Percentiles rank a stretch among this genome's conserved stretches.
Conservation (phyloP, 2,329 filamentous ascomycete genomes). For the Colletotrichum higginsianum region DNA sequence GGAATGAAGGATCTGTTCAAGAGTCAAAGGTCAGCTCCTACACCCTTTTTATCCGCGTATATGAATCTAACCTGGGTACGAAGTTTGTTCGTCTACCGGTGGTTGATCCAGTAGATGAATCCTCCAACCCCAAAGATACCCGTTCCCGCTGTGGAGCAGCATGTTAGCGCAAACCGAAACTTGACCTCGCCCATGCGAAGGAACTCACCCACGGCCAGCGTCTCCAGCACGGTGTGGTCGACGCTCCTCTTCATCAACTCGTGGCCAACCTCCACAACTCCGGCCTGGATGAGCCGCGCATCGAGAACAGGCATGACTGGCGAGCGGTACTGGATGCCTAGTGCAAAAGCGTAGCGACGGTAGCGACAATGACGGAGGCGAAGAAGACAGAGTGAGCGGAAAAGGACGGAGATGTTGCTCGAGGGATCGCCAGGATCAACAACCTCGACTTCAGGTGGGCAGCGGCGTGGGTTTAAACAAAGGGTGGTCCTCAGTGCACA, state of each 20-base stretch:
- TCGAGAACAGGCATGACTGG: conserved; percentile 36
- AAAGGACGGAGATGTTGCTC: conserved; percentile 7
- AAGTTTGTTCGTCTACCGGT: background rate
- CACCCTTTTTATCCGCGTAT: background rate
- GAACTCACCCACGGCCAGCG: conserved; percentile 35
- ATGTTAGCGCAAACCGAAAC: background rate
- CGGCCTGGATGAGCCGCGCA: conserved; percentile 26
- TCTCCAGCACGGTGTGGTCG: conserved; percentile 38
- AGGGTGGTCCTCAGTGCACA: background rate
- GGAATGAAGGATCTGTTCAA: background rate
- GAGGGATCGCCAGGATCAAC: conserved; percentile 38
- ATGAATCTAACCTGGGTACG: no score
- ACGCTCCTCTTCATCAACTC: conserved; percentile 38
- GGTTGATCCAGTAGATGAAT: conserved; percentile 40
- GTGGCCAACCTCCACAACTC: conserved; percentile 24
- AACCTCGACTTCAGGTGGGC: background rate
- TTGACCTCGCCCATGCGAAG: background rate
- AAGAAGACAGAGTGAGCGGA: background rate
- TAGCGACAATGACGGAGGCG: background rate
- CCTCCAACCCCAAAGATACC: conserved; percentile 34
- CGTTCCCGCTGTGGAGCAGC: background rate
- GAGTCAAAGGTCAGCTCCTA: background rate
- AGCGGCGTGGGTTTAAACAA: background rate
- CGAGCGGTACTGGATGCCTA: no score
- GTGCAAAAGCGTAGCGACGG: no score